Evolutionary conservation across 371 early-diverging fungal genomes (phyloP), one percentile per base, ranked within the genome.

Genomic region (Zychaea mexicana): DNA sequence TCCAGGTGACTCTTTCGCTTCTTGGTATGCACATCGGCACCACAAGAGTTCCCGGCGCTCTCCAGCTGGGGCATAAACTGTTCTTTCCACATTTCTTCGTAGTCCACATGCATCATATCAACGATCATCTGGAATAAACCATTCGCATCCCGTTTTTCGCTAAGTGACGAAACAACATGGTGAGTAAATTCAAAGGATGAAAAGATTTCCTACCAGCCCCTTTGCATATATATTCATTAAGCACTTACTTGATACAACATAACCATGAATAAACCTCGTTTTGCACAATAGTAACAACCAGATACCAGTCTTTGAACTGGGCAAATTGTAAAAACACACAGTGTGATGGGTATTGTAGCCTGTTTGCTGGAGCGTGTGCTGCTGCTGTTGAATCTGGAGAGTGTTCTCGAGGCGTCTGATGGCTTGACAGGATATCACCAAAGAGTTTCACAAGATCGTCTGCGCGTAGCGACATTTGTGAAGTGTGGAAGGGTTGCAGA

Each of bases 221-320:
- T n/a, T n/a, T n/a, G n/a, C n/a, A n/a, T n/a, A 36, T 15, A 36
- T 36, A 15, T 15, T 36, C 24, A 8, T 24, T 22, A 49, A 19
- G 22, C 5, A 52, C 71, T 57, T 76, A 78, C 81, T 68, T 77
- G 19, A 79, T 67, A 55, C 82, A 77, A 47, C 79, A 78, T 19
- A 82, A 61, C 69, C 78, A 82, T 3, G 74, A 67, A 39, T 76
- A 74, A 33, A 82, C 74, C 61, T 77, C 71, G 54, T 79, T 79
- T 33, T 72, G 69, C 0, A 78, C 67, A 27, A 76, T 73, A 4
- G 80, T 74, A 31, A 79, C 61, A 3, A 79, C 72, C 53, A 82
- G 67, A 49, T 82, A 78, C 77, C 77, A 82, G 36, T 82, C 80
- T 56, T 79, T 78, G 56, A 78, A 82, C 36, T 82, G 83, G 1